Conservation (phyloP, 345 rosid genomes). For the Raphanus sativus region DNA sequence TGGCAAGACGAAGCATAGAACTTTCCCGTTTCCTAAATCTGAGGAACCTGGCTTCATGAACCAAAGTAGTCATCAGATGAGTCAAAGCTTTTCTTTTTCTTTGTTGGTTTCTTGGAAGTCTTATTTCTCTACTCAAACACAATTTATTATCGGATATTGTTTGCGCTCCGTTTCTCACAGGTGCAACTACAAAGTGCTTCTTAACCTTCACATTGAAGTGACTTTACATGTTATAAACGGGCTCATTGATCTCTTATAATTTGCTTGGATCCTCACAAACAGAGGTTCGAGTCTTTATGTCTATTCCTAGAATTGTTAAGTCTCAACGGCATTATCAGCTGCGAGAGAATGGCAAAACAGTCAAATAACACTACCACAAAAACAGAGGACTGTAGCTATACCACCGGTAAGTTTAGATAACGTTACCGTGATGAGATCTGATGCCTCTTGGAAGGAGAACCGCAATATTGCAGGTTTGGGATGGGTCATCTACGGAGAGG, state of each 20-base stretch:
- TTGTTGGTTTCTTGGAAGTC: not conserved
- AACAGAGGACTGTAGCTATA: no score
- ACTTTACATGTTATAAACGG: not conserved
- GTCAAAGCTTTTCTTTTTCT: not conserved
- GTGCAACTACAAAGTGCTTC: not conserved
- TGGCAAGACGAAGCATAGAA: conserved; percentile 62
- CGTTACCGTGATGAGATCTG: no score
- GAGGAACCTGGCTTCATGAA: conserved; percentile 79
- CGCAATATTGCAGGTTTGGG: no score
- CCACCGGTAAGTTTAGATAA: no score
- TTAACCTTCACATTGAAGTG: not conserved
- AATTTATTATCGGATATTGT: no score
- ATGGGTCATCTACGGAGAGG: no score
- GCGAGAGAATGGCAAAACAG: no score
- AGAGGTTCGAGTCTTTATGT: not conserved
- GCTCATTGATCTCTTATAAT: not conserved
- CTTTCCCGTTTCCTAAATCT: conserved; percentile 54
- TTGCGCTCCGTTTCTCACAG: not conserved
- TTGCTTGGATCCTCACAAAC: not conserved
- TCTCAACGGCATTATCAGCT: not conserved
- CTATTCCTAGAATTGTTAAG: not conserved
- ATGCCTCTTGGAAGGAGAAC: no score
- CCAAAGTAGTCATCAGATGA: conserved; percentile 89
- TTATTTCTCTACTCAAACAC: no score
- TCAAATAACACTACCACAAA: no score